Evolutionary conservation across 2,329 filamentous ascomycete genomes (phyloP).

Genomic region (Chaetothyriales sp.): DNA sequence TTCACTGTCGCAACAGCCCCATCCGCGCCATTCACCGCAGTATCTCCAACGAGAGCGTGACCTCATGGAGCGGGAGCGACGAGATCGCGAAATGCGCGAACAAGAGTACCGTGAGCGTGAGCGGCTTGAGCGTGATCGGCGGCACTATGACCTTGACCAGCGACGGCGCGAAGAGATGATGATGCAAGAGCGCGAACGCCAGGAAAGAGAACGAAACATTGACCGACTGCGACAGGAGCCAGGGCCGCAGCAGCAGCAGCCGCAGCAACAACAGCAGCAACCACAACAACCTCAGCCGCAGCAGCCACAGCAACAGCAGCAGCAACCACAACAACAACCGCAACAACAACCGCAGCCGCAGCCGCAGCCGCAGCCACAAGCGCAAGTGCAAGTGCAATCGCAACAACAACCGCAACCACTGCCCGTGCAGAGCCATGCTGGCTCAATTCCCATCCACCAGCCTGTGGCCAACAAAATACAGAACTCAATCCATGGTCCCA

Average conservation of each 20-base stretch:
- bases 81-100: slow-evolving; percentile 40
- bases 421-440: slow-evolving; percentile 73
- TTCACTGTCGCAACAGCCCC: slow-evolving; percentile 6
- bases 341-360: slow-evolving; percentile 38
- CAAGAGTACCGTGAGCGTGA: slow-evolving; percentile 40
- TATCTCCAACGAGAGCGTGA: slow-evolving; percentile 22
- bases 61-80: slow-evolving; percentile 33
- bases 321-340: slow-evolving; percentile 40
- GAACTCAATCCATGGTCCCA: slow-evolving; percentile 78
- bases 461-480: slow-evolving; percentile 71
- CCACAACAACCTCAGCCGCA: slow-evolving; percentile 37
- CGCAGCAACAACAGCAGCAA: slow-evolving; percentile 45
- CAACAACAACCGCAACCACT: slow-evolving; percentile 45
- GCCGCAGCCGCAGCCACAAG: slow-evolving; percentile 53
- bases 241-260: slow-evolving; percentile 39
- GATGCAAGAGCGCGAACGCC: slow-evolving; percentile 32
- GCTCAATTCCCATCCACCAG: slow-evolving; percentile 83
- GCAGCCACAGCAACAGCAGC: slow-evolving; percentile 33
- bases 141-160: slow-evolving; percentile 11
- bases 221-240: slow-evolving; percentile 32
- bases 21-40: slow-evolving; percentile 17
- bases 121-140: slow-evolving; percentile 49
- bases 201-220: slow-evolving; percentile 27
- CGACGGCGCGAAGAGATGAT: slow-evolving; percentile 41
- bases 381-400: slow-evolving; percentile 43